A percentile compares a stretch with the other conserved stretches of the same genome.
These are phyloP conservation scores for Bryum argenteum DNA, from an alignment of 225 moss, liverwort and hornwort species.

Conservation along the genomic window DNA sequence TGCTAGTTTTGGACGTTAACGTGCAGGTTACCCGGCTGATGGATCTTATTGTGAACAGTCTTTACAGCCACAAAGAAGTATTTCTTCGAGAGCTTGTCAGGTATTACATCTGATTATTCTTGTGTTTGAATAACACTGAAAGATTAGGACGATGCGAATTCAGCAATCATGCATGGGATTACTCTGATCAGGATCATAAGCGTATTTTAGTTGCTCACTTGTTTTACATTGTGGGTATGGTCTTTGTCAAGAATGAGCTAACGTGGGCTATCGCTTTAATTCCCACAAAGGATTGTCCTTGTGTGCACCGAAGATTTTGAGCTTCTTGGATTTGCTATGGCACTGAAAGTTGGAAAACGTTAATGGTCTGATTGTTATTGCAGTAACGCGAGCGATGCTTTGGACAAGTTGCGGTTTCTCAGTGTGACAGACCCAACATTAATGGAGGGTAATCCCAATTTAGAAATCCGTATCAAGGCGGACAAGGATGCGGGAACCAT, in stretches of 20 bases:
- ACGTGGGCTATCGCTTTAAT: background rate
- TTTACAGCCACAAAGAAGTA: constrained; percentile 80
- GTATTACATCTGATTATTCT: constrained; percentile 24
- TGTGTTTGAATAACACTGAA: background rate
- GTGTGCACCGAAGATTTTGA: background rate
- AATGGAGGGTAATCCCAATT: constrained; percentile 52
- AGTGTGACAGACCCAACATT: constrained; percentile 68
- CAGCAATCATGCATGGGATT: background rate
- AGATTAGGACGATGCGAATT: background rate
- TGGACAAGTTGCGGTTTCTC: constrained; percentile 76
- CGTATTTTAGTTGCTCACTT: background rate
- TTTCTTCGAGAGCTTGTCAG: constrained; percentile 75
- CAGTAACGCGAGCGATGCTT: constrained; percentile 81
- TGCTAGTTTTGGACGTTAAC: background rate
- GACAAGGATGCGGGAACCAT: constrained; percentile 64
- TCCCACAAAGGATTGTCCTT: background rate
- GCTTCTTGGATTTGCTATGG: background rate
- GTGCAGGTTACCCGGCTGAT: constrained; percentile 64
- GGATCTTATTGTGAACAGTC: constrained; percentile 77
- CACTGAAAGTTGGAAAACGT: background rate
- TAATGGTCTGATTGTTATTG: constrained; percentile 20
- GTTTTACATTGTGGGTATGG: background rate
- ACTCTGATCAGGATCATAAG: background rate
- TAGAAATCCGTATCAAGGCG: constrained; percentile 69
- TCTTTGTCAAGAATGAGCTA: constrained; percentile 1